A percentile compares a stretch with the other conserved stretches of the same genome.
These are phyloP conservation scores for Aureoboletus auriporus DNA, from an alignment of 768 basidiomycete species.

Conservation along the genomic window DNA sequence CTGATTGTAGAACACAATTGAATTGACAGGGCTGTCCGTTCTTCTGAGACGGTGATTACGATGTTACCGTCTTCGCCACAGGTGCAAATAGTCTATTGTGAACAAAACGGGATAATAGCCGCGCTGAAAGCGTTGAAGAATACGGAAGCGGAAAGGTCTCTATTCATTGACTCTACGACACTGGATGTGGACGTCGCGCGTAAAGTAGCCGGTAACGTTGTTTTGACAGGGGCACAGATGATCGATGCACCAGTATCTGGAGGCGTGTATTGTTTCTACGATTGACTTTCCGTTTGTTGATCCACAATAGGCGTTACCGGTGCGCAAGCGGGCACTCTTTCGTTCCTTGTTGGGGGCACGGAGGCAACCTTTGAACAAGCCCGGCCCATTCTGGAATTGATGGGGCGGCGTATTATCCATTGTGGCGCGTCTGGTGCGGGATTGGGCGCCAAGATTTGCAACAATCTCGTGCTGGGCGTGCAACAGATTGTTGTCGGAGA, in stretches of 20 bases:
- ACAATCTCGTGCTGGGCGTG: slow-evolving; percentile 75
- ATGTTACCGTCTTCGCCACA: slow-evolving; percentile 94
- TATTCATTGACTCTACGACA: slow-evolving; percentile 90
- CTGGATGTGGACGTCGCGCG: slow-evolving; percentile 76
- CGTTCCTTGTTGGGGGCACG: slow-evolving; percentile 88
- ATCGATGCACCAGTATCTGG: slow-evolving; percentile 95
- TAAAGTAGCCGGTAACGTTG: slow-evolving; percentile 54
- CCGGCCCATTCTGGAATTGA: slow-evolving; percentile 56
- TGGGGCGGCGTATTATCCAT: slow-evolving; percentile 81
- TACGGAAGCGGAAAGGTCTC: slow-evolving; percentile 39
- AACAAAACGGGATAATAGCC: slow-evolving; percentile 59
- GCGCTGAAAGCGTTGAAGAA: slow-evolving; percentile 47
- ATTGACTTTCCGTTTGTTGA: slow-evolving; percentile 4
- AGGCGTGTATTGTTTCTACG: slow-evolving; percentile 43
- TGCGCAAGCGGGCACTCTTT: slow-evolving; percentile 81
- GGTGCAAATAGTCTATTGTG: slow-evolving; percentile 70
- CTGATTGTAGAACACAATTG: slow-evolving; percentile 7
- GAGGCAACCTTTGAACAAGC: slow-evolving; percentile 53
- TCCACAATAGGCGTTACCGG: slow-evolving; percentile 65
- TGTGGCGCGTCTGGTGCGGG: slow-evolving; percentile 83
- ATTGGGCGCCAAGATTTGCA: slow-evolving; percentile 87
- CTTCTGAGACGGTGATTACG: slow-evolving; percentile 70
- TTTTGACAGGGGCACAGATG: slow-evolving; percentile 60
- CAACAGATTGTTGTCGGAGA: slow-evolving; percentile 85
- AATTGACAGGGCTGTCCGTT: slow-evolving; percentile 51